Evolutionary conservation across 805 yeast species (phyloP), one percentile per base, ranked within the genome.

Genomic region (Candida tallmaniae): DNA sequence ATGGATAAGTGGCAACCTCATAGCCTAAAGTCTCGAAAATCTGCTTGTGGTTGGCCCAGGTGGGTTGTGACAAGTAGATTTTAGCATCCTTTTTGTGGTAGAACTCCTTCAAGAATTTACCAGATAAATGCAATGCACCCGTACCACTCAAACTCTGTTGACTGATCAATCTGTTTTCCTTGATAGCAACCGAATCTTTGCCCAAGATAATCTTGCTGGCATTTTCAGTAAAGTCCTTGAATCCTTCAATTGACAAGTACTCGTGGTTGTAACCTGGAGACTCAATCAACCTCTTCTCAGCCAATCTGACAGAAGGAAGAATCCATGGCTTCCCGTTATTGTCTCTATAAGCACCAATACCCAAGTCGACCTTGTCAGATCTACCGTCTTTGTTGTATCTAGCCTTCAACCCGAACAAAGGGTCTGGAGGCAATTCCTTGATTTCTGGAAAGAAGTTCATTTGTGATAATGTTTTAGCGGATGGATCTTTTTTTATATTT

Each of bases 11-110:
- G 23, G 68, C 77, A 25, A 82, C 80, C 45, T 71, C 64, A 35
- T 85, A 68, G 4, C 94, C 96, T 41, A 76, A 68, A 35, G 74
- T 64, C 46, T 74, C 69, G 58, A 89, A 93, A 46, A 90, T 84
- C 56, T 81, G 88, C 56, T 73, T 70, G 65, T 90, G 98, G 68
- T 93, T 93, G 34, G 93, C 95, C 98, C 98, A 90, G n/a, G 97
- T 88, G 46, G 98, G 98, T 39, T 73, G 65, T 10, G 95, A 83
- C 33, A 89, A 54, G 58, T 86, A 87, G 31, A 89, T 69, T 17
- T 68, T 61, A 34, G 55, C 64, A 28, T 56, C 63, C 16, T 39
- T 48, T 24, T 51, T 50, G 23, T 54, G 58, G 47, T 68, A 74
- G 50, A 76, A 77, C 26, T 71, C 64, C 51, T 71, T 62, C 45